phyloP scores from a whole-genome alignment of 495 filamentous ascomycete species.

The Lophium mytilinum region DNA sequence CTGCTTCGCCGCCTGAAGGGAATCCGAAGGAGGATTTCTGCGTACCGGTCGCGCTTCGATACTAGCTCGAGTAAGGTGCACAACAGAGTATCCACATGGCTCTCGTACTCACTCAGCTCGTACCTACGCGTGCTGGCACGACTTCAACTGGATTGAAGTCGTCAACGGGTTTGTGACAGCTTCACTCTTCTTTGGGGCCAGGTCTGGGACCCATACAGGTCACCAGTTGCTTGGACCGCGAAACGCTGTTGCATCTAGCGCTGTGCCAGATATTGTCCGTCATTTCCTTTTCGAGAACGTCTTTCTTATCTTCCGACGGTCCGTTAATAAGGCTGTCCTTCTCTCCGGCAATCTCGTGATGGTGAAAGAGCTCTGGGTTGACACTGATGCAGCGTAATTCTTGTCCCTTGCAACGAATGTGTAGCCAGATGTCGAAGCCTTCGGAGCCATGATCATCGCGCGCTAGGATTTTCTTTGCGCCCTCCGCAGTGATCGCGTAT shows the following conservation, averaged over 20 bases:
- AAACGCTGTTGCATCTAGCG: neutral
- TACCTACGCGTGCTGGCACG: too few relatives aligned
- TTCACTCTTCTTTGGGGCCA: too few relatives aligned
- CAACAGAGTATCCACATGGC: too few relatives aligned
- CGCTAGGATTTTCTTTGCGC: neutral
- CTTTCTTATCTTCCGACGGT: neutral
- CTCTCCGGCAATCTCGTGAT: constrained; percentile 3
- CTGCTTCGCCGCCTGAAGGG: too few relatives aligned
- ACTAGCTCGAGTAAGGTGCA: too few relatives aligned
- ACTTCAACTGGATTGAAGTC: too few relatives aligned
- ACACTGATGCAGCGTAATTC: neutral
- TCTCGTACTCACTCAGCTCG: too few relatives aligned
- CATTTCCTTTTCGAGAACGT: neutral
- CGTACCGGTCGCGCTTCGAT: too few relatives aligned
- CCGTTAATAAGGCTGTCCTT: neutral
- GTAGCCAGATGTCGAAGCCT: constrained; percentile 1
- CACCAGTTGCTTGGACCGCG: neutral
- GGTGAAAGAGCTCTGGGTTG: constrained; percentile 1
- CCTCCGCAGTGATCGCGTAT: neutral
- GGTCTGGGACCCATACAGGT: neutral
- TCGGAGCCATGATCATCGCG: neutral
- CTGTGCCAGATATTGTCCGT: neutral
- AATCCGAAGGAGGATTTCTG: too few relatives aligned
- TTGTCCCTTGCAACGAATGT: constrained; percentile 1
- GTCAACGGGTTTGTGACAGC: too few relatives aligned